Evolutionary conservation across 140 eudicot genomes (phyloP), one percentile per base, ranked within the genome.

Genomic region (Erigeron philadelphicus): DNA sequence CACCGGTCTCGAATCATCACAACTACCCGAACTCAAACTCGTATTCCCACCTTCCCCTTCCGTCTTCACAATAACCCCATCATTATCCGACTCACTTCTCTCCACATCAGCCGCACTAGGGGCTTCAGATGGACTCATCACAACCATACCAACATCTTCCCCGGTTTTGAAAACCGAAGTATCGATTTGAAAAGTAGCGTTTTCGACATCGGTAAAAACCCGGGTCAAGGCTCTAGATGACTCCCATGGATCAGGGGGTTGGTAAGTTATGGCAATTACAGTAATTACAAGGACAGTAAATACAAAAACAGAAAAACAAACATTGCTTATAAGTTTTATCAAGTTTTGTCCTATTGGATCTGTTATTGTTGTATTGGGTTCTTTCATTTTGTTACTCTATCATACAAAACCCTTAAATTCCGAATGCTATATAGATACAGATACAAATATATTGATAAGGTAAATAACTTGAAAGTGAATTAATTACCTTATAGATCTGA

Each of bases 191-290:
- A 87, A 93, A 9, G 98, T 93, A 67, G 98, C 96, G 38, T 93
- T 93, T 60, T 89, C 89, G 4, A 81, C 83, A 5, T 93, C 60
- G 0, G 98, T 93, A 54, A 93, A 89, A 68, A 77, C 87, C 86
- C 76, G 80, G 46, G 98, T 89, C 8, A 93, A 67, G 71, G 96
- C 95, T 70, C 97, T 76, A 0, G 98, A 81, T 41, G 98, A 89
- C 16, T 87, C 93, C 98, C 98, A 93, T 46, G 98, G 98, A 76
- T 93, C 96, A 68, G 98, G 98, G 7, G 98, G 95, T 82, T 93
- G 90, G 81, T 93, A 93, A 0, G 96, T 87, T 52, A 93, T 85
- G 13, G 98, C 98, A 66, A 93, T 87, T 23, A 93, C 98, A 48
- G 96, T 89, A 19, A 83, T 54, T 16, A 93, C 84, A 58, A 93